Evolutionary conservation across 495 filamentous ascomycete species (phyloP).

Genomic region (Amphirosellinia nigrospora): DNA sequence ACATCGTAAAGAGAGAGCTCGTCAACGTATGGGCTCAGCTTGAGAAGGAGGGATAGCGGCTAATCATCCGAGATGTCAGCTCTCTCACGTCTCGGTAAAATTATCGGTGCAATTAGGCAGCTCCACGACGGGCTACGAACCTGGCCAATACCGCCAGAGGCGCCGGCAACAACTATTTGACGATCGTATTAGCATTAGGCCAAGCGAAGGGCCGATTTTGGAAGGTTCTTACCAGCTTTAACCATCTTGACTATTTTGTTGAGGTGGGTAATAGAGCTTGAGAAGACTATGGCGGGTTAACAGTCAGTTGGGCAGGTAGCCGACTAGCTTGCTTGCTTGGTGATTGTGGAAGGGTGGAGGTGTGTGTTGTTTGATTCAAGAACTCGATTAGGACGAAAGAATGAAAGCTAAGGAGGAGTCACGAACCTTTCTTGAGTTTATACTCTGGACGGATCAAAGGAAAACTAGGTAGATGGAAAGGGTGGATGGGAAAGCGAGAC

Average conservation of each 20-base stretch:
- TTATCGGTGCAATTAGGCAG: slow-evolving; percentile 18
- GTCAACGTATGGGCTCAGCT: slow-evolving; percentile 81
- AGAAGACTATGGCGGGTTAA: slow-evolving; percentile 31
- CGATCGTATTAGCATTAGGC: slow-evolving; percentile 38
- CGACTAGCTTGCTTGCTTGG: slow-evolving; percentile 16
- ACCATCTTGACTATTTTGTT: slow-evolving; percentile 68
- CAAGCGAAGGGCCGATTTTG: neutral
- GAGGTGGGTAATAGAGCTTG: slow-evolving; percentile 32
- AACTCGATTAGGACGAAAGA: slow-evolving; percentile 2
- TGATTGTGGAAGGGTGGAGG: neutral
- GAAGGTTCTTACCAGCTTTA: slow-evolving; percentile 73
- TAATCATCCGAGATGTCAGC: slow-evolving; percentile 45
- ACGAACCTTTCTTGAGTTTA: slow-evolving; percentile 31
- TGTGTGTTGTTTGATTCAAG: neutral
- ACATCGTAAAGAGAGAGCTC: slow-evolving; percentile 98
- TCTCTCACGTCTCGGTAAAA: slow-evolving; percentile 35
- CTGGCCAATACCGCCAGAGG: slow-evolving; percentile 98
- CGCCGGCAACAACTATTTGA: slow-evolving; percentile 85
- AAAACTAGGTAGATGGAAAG: slow-evolving; percentile 6
- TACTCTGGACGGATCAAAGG: neutral
- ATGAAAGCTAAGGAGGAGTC: slow-evolving; percentile 29
- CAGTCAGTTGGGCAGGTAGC: slow-evolving; percentile 31
- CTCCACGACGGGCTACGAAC: slow-evolving; percentile 51
- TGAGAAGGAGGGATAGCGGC: slow-evolving; percentile 95
- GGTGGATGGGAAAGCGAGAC: slow-evolving; percentile 28